These are phyloP conservation scores for Casaregolazyma lundiana DNA, from an alignment of 1,139 yeast genomes.

Conservation along the genomic window DNA sequence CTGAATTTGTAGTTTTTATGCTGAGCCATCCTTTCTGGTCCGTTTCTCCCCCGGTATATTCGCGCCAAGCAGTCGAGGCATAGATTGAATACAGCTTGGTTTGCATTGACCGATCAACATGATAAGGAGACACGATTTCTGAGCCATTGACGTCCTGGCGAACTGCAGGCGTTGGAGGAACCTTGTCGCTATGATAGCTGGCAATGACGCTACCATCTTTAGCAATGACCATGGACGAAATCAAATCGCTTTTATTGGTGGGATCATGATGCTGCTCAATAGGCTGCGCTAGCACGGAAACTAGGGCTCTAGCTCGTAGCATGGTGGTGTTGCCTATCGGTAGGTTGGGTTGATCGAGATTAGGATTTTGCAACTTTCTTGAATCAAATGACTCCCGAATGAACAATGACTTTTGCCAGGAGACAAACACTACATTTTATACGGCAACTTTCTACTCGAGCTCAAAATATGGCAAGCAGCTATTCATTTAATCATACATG, in stretches of 20 bases:
- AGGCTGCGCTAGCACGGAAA: constrained; percentile 26
- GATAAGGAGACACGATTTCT: constrained; percentile 19
- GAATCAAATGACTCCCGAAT: no score
- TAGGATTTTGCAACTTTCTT: neutral
- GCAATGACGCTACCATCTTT: constrained; percentile 26
- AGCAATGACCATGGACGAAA: constrained; percentile 28
- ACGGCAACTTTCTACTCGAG: neutral
- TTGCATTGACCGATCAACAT: constrained; percentile 26
- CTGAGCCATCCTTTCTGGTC: constrained; percentile 23
- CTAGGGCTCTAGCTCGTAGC: constrained; percentile 27
- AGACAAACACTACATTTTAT: neutral
- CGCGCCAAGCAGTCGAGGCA: constrained; percentile 29
- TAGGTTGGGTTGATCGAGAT: no score
- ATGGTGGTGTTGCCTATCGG: constrained; percentile 16
- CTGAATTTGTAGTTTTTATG: constrained; percentile 25
- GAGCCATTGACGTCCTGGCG: constrained; percentile 1
- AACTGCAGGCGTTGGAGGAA: constrained; percentile 20
- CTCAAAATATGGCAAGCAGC: neutral
- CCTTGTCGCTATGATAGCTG: constrained; percentile 25
- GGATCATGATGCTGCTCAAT: constrained; percentile 21
- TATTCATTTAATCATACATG: constrained; percentile 38
- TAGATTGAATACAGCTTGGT: constrained; percentile 29
- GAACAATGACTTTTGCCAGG: neutral
- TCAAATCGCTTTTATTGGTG: constrained; percentile 17
- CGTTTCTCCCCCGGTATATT: constrained; percentile 25